Base-by-base conservation (phyloP, 106 monocot species). In the Phalaenopsis aphrodite region DNA sequence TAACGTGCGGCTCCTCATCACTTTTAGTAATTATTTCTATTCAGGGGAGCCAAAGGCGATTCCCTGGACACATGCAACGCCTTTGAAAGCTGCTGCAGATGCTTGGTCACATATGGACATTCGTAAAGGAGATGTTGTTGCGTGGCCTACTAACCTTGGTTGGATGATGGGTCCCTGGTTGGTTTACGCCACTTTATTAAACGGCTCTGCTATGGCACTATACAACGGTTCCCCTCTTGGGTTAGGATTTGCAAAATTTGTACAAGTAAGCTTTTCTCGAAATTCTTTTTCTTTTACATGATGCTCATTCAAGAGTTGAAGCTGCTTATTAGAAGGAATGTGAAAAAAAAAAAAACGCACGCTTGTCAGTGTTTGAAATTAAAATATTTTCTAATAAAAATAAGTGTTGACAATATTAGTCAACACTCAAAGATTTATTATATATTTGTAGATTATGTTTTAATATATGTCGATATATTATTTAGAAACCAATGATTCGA, bases 111-210 rank as follows among this genome's bases (percentile, higher is more conserved):
- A 98, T 82, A 90, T 90, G 88, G 94, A 98, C 81, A 80, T 98
- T 58, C 90, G 73, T 69, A 92, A 89, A 89, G 92, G 97, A 55
- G 97, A 98, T 88, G 86, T 98, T 76, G 84, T 98, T 86, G 88
- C 94, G 79, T 98, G 97, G 97, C 97, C 97, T 74, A 98, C 97
- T 79, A 98, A 94, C 80, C 90, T 98, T 79, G 97, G 97, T 55
- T 98, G 97, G 97, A 98, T 98, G 97, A 98, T 98, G 97, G 97
- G 97, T 37, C 97, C 97, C 39, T 98, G 97, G 97, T 92, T 98
- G 84, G 90, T 98, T 79, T 98, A 98, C 85, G 97, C 97, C 42
- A 75, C 82, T 81, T 89, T 98, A 61, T n/a, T 98, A 7, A 98
- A 98, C 88, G 94, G 97, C 56, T 90, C 97, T 81, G 85, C 97